Base-by-base conservation (phyloP, 768 basidiomycete genomes). In the Postia placenta region DNA sequence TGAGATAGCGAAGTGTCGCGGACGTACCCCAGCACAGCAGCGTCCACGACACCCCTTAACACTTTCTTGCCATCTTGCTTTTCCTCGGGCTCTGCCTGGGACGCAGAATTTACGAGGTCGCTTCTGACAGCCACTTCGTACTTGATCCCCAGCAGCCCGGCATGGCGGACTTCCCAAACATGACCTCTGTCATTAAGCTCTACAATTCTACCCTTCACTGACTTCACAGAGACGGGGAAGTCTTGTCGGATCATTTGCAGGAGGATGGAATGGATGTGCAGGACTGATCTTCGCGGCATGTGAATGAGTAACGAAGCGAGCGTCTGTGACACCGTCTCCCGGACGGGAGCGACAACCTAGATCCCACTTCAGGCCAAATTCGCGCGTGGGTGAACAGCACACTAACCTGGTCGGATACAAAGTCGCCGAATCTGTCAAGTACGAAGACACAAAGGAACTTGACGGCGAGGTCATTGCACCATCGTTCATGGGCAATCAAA, bases 351-450 rank as follows among this genome's bases (percentile, higher is more conserved):
- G 11, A 98, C 81, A 36, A 97, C 93, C 75, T 80, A 14, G 15
- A 7, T 12, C 12, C 9, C 3, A 30, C 11, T n/a, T 35, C n/a
- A 27, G 5, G 3, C 2, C 23, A 35, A 3, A 45, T 39, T 12
- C 36, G 26, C 14, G 11, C 11, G 38, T 14, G 20, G 14, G 33
- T n/a, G 12, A 15, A 27, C n/a, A 26, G 23, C 20, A 25, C 25
- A 54, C 69, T 28, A 36, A 76, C 77, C 71, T 94, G 93, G 63
- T 99, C 96, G 0, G 92, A 89, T 28, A 96, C 83, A 62, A 94
- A 99, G 67, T 99, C 96, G 2, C 94, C 92, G 59, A 99, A 99
- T n/a, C 96, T 83, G 64, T 99, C 96, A 22, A 97, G 74, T 26
- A 95, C 87, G 53, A 98, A 87, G 7, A 98, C 82, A 57, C 85